Evolutionary conservation across 805 yeast species (phyloP), one percentile per base, ranked within the genome.

Genomic region (Pichia eremophila): DNA sequence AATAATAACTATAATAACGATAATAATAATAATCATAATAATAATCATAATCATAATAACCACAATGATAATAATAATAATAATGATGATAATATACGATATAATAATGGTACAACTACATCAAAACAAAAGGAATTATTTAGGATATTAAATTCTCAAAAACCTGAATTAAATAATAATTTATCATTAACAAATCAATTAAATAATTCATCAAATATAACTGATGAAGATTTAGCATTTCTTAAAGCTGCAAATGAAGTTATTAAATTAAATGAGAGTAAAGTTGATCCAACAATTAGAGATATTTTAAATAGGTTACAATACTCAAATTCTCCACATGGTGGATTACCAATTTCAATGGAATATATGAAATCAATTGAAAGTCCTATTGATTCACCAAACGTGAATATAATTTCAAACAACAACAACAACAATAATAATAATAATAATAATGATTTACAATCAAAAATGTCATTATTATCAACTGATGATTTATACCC

Each of bases 241-340:
- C 65, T 80, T 37, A 66, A 75, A 41, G 69, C 80, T 18, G 86
- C 86, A 4, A 75, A 77, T 49, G 83, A 80, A 56, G 85, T 82
- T 3, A 71, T 75, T 3, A 70, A 71, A 51, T 63, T 66, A 48
- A 65, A 64, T 43, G 62, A 62, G 39, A 62, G 65, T 45, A 64
- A 73, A 25, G 74, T 80, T 8, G 86, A 80, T 58, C 85, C 86
- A 5, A 79, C 85, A 0, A 77, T 80, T 27, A 64, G 74, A 51
- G 83, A 77, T 56, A 66, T 80, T n/a, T 62, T 80, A 45, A 70
- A 72, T 54, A 61, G 86, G 46, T 66, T 79, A 40, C 84, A 80
- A 56, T 80, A 80, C 54, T 77, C 78, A 8, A 63, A 70, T 46
- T 69, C 80, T 29, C 82, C 83, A 4, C 82, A 77, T 59, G 83